Evolutionary conservation across 345 rosid species (phyloP).

Genomic region (Pseudoturritis turrita): DNA sequence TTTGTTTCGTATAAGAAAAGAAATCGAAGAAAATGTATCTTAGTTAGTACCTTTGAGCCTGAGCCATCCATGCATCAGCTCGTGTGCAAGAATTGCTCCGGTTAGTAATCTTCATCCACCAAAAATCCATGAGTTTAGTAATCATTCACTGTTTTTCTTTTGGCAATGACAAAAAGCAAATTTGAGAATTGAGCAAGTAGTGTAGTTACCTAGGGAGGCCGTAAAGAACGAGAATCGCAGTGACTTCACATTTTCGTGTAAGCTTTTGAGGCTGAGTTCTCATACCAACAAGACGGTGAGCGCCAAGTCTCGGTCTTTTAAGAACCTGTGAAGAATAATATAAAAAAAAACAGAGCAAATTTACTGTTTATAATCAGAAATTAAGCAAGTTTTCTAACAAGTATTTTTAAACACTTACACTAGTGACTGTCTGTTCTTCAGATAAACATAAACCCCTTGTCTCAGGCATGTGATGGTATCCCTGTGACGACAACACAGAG

Average conservation of each 20-base stretch:
- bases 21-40: neutral
- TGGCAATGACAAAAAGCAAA: neutral
- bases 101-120: conserved; percentile 65
- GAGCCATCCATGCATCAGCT: conserved; percentile 95
- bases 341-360: conserved; percentile 6
- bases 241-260: conserved; percentile 82
- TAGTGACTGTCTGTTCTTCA: conserved; percentile 89
- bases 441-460: conserved; percentile 96
- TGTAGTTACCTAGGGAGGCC: conserved; percentile 83
- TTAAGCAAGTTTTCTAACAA: neutral
- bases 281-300: conserved; percentile 60
- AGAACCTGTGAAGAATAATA: conserved; percentile 39
- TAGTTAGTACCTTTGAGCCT: conserved; percentile 67
- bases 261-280: conserved; percentile 78
- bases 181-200: neutral
- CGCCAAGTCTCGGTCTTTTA: conserved; percentile 63
- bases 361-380: neutral
- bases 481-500: conserved; percentile 40
- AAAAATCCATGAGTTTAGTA: neutral
- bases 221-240: conserved; percentile 92
- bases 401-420: conserved; percentile 45
- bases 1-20: neutral
- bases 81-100: conserved; percentile 93
- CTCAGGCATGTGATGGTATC: conserved; percentile 94
- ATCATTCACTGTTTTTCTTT: neutral